Conservation (phyloP, 129 eudicot species). For the Pulicaria dysenterica region DNA sequence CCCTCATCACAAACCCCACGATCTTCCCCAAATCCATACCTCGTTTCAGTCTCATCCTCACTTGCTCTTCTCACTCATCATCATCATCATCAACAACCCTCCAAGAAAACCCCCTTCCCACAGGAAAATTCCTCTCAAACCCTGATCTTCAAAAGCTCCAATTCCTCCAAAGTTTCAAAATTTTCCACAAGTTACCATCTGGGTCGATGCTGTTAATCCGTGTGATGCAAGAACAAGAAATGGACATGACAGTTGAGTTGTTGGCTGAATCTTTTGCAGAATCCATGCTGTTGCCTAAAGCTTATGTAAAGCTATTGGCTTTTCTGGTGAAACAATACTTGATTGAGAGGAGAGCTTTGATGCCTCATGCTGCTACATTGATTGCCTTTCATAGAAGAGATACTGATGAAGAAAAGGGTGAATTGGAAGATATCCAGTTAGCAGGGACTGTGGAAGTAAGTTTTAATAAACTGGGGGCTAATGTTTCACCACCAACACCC, state of each 20-base stretch:
- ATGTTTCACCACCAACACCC: conserved; percentile 87
- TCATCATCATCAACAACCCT: conserved; percentile 40
- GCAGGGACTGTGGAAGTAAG: conserved; percentile 94
- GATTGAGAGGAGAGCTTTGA: conserved; percentile 60
- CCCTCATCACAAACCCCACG: conserved; percentile 34
- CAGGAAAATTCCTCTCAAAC: conserved; percentile 52
- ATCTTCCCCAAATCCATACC: conserved; percentile 41
- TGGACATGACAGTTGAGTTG: conserved; percentile 66
- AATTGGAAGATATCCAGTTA: conserved; percentile 45
- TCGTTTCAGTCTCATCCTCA: conserved; percentile 36
- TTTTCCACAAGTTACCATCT: conserved; percentile 64
- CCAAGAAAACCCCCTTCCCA: conserved; percentile 50
- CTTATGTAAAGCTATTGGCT: conserved; percentile 63
- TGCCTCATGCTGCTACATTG: conserved; percentile 86
- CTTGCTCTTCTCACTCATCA: conserved; percentile 39
- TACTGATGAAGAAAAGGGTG: conserved; percentile 48
- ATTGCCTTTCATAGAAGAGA: conserved; percentile 59
- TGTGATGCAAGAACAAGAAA: conserved; percentile 75
- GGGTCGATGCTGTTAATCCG: conserved; percentile 72
- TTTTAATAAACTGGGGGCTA: conserved; percentile 79
- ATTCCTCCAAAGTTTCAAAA: conserved; percentile 44
- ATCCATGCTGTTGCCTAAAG: conserved; percentile 69
- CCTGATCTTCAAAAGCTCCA: conserved; percentile 71
- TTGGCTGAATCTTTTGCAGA: conserved; percentile 92
- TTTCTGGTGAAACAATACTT: conserved; percentile 75